phyloP scores from a whole-genome alignment of 352 stramenopile genomes.

The Globisporangium sylvaticum region DNA sequence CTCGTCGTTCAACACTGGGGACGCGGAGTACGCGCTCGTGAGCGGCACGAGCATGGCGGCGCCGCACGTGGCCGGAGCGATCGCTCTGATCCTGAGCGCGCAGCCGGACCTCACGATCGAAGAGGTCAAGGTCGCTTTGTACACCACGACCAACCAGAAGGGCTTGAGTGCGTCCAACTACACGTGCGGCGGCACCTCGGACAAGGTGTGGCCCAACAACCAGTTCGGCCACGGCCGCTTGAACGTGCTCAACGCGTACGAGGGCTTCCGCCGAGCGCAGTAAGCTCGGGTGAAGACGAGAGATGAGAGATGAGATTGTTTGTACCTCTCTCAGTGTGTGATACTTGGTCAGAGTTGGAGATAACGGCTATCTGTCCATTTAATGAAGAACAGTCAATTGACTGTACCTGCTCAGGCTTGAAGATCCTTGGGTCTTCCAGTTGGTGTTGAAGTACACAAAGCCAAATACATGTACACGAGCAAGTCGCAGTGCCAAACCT shows the following conservation, averaged over 20 bases:
- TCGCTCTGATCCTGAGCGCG: conserved; percentile 20
- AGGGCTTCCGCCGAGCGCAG: conserved; percentile 15
- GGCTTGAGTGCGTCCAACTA: conserved; percentile 10
- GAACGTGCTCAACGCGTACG: conserved; percentile 22
- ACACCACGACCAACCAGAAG: conserved; percentile 11
- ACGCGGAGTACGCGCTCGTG: conserved; percentile 3
- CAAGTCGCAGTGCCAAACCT: too few relatives aligned
- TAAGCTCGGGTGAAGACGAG: neutral
- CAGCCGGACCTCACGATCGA: conserved; percentile 13
- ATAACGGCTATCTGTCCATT: too few relatives aligned
- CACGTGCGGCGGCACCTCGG: conserved; percentile 23
- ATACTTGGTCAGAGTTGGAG: too few relatives aligned
- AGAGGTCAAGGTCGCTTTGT: conserved; percentile 6
- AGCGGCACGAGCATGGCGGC: conserved; percentile 14
- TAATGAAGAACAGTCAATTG: too few relatives aligned
- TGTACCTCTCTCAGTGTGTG: too few relatives aligned
- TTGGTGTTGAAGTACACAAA: neutral
- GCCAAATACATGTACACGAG: neutral
- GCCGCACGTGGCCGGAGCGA: conserved; percentile 19
- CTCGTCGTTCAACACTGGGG: conserved; percentile 2
- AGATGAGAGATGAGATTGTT: neutral
- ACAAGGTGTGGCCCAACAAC: conserved; percentile 34
- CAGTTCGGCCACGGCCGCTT: conserved; percentile 25
- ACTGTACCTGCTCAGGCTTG: neutral
- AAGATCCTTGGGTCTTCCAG: neutral